A percentile compares a stretch with the other conserved stretches of the same genome.
Conservation (phyloP, 179 eudicot species). For the Sideroxylon spinosum region DNA sequence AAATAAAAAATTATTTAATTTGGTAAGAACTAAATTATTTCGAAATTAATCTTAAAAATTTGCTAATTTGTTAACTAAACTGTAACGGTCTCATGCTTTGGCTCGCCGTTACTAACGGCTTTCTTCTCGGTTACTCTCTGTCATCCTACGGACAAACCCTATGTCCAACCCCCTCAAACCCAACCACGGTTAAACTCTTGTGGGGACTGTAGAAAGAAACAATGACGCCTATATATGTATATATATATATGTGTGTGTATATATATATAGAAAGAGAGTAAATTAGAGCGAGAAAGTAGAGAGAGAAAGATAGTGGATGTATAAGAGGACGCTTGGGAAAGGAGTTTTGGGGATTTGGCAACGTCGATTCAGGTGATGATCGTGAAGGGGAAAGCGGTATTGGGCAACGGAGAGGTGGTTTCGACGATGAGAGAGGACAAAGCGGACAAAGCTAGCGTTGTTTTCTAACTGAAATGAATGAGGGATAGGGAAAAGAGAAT, state of each 20-base stretch:
- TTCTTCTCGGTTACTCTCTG: no score
- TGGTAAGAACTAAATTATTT: no score
- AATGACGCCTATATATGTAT: neutral
- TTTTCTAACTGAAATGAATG: constrained; percentile 52
- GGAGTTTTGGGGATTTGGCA: constrained; percentile 26
- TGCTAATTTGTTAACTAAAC: no score
- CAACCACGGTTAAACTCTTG: constrained; percentile 5
- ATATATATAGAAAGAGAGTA: no score
- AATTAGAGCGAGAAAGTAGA: neutral
- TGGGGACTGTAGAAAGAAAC: neutral
- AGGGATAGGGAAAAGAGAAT: constrained; percentile 21
- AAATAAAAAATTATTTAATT: no score
- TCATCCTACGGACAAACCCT: no score
- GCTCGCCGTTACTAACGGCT: no score
- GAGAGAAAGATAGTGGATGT: neutral
- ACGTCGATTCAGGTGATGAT: constrained; percentile 18
- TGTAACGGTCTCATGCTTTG: no score
- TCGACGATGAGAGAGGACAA: constrained; percentile 16
- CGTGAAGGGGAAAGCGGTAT: constrained; percentile 2
- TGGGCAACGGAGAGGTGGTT: neutral
- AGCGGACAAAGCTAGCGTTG: constrained; percentile 25
- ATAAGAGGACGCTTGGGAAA: constrained; percentile 15
- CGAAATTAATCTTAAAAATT: no score
- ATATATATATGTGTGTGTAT: no score
- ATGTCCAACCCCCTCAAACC: neutral